Evolutionary conservation across 306 rosid genomes (phyloP).

Genomic region (Prunus persica): Prunus_persica_NCBIv2 NC_034012.1:2471501-2472000

Average conservation of each 20-base stretch:
- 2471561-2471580: constrained; percentile 89
- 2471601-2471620: constrained; percentile 88
- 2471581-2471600: constrained; percentile 82
- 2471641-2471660: constrained; percentile 54
- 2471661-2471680: constrained; percentile 73
- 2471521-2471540: constrained; percentile 78
- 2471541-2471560: constrained; percentile 71
- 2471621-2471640: constrained; percentile 68
- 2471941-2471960: constrained; percentile 49
- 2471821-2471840: constrained; percentile 59
- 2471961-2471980: constrained; percentile 49
- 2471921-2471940: constrained; percentile 77
- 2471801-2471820: constrained; percentile 76
- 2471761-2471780: constrained; percentile 56
- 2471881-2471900: constrained; percentile 55
- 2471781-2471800: constrained; percentile 68
- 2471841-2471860: constrained; percentile 72
- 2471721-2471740: constrained; percentile 84
- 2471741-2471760: constrained; percentile 61
- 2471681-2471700: constrained; percentile 78
- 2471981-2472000: constrained; percentile 61
- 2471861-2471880: constrained; percentile 63
- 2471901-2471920: constrained; percentile 69
- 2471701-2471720: constrained; percentile 88
- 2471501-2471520: constrained; percentile 86